Evolutionary conservation across 768 basidiomycete species (phyloP), one percentile per base, ranked within the genome.

Genomic region (Russula sp.): DNA sequence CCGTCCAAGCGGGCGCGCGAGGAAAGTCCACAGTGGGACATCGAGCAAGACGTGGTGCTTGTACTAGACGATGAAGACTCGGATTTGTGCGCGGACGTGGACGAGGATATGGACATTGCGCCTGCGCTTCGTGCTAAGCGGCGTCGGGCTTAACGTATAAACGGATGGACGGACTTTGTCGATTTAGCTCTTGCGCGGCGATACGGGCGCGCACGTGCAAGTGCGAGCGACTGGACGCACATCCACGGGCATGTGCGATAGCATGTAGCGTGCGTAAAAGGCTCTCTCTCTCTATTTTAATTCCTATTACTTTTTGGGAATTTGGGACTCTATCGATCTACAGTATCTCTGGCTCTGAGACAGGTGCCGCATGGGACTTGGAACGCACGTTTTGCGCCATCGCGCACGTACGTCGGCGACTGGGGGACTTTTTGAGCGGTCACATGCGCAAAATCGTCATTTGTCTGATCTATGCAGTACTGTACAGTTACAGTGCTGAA

Each of bases 11-110:
- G 66, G 20, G 8, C 24, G 14, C 62, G 65, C 4, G 62, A 64
- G 42, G 63, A 54, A 49, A 67, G 66, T 13, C 63, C 63, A 24
- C 49, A 30, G 6, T 67, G 66, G 66, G 68, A 69, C 13, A 69
- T 69, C 20, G 68, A 69, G 38, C 49, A n/a, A 7, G 65, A 13
- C 20, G 18, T 11, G 36, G 2, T 53, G 28, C 22, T 30, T 5
- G 46, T 10, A 6, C 46, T 48, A 13, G 36, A 24, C 20, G 44
- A 26, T 26, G 32, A 9, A 10, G 56, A 53, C 22, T 20, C 50
- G 28, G 49, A 28, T 26, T 28, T 14, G 49, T 26, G 38, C 18
- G 18, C 13, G 36, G 59, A 65, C 16, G n/a, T 48, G 22, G 46
- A 48, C 2, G 22, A 22, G n/a, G 65, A 69, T n/a, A 44, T 59